These are phyloP conservation scores for Alternaria brassicicola DNA, from an alignment of 2,329 filamentous ascomycete genomes.

Conservation along the genomic window DNA sequence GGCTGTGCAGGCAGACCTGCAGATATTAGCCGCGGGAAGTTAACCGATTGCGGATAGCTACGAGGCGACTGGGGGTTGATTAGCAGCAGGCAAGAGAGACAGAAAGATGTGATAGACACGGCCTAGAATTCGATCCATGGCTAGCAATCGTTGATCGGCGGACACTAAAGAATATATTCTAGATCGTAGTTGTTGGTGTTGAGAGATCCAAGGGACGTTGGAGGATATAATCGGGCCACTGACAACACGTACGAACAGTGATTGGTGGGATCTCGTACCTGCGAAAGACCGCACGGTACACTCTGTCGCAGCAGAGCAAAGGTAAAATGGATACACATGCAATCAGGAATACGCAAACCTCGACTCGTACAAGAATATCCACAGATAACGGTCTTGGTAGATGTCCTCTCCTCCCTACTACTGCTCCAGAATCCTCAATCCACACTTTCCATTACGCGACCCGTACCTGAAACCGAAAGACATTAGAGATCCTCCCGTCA, in stretches of 20 bases:
- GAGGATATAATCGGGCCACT: not conserved
- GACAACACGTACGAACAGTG: not conserved
- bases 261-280: conserved; percentile 2
- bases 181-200: conserved; percentile 6
- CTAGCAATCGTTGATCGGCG: conserved; percentile 1
- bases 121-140: conserved; percentile 8
- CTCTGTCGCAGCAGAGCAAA: not conserved
- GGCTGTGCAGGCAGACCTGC: conserved; percentile 15
- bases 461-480: conserved; percentile 2
- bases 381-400: conserved; percentile 10
- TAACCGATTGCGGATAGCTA: conserved; percentile 11
- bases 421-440: not conserved
- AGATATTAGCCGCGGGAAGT: conserved; percentile 26
- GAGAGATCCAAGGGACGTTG: not conserved
- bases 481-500: not conserved
- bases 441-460: not conserved
- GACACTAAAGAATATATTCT: conserved; percentile 5
- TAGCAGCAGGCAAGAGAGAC: conserved; percentile 2
- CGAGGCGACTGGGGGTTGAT: conserved; percentile 6
- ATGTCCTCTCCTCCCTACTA: not conserved
- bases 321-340: not conserved
- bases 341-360: not conserved
- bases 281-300: not conserved
- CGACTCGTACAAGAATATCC: not conserved
- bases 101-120: not conserved